Evolutionary conservation across 805 yeast species (phyloP).

Genomic region (Starmerella davenportii): DNA sequence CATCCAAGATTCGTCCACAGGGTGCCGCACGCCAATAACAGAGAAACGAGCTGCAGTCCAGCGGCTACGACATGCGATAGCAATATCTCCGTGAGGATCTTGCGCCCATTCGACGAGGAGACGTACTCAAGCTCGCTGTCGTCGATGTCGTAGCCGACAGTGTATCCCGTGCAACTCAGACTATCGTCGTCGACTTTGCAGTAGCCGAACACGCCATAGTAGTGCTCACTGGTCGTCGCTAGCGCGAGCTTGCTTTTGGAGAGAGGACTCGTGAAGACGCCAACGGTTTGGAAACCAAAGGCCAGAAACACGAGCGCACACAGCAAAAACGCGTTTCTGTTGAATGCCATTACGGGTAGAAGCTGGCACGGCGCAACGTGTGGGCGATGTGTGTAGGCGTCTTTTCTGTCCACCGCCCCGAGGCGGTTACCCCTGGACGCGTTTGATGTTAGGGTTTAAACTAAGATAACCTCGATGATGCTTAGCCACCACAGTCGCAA

Average conservation of each 20-base stretch:
- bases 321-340: conserved; percentile 10
- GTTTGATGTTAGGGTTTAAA: no score
- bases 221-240: conserved; percentile 31
- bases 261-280: conserved; percentile 46
- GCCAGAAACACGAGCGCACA: conserved; percentile 30
- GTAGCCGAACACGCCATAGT: conserved; percentile 57
- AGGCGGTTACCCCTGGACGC: no score
- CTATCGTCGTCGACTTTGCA: conserved; percentile 29
- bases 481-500: no score
- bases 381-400: no score
- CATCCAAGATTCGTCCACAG: conserved; percentile 27
- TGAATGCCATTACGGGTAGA: background rate
- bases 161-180: conserved; percentile 14
- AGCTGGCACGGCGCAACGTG: no score
- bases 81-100: conserved; percentile 38
- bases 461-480: no score
- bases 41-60: conserved; percentile 33
- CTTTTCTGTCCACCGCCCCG: no score
- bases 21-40: conserved; percentile 27
- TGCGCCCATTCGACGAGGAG: conserved; percentile 40
- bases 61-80: conserved; percentile 53
- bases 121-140: conserved; percentile 21
- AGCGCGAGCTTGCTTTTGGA: conserved; percentile 29
- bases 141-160: conserved; percentile 13
- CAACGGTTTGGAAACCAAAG: conserved; percentile 38